Evolutionary conservation across 257 asterid genomes (phyloP).

Genomic region (Solanum pennellii): DNA sequence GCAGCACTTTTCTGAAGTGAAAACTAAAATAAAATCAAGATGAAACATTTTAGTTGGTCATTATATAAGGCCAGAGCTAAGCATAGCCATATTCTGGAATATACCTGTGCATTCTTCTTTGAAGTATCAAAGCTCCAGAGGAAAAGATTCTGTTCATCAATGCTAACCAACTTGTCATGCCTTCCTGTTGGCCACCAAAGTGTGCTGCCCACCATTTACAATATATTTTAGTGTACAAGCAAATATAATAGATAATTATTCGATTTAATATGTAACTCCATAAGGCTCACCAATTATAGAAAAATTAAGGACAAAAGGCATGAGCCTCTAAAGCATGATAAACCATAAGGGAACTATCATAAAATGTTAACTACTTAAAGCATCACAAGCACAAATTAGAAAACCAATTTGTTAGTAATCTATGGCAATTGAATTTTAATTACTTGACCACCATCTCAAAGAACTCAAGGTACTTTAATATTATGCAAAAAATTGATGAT

Average conservation of each 20-base stretch:
- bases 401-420: not conserved
- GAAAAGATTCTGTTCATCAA: constrained; percentile 80
- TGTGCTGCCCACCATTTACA: constrained; percentile 39
- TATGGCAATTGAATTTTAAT: not conserved
- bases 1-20: not conserved
- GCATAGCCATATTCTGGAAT: not conserved
- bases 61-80: not conserved
- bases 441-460: not conserved
- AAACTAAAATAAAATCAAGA: not conserved
- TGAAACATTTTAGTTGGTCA: not conserved
- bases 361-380: not conserved
- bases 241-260: not conserved
- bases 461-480: not conserved
- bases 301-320: not conserved
- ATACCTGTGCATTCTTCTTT: constrained; percentile 92
- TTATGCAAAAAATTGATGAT: not conserved
- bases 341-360: not conserved
- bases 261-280: not conserved
- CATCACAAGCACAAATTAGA: not conserved
- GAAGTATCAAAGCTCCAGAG: constrained; percentile 83
- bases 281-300: not conserved
- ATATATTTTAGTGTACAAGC: constrained; percentile 6
- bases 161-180: constrained; percentile 81
- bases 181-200: constrained; percentile 99
- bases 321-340: not conserved